A percentile compares a stretch with the other conserved stretches of the same genome.
These are phyloP conservation scores for Ceratocystis albifundus DNA, from an alignment of 2,329 filamentous ascomycete species.

Conservation along the genomic window DNA sequence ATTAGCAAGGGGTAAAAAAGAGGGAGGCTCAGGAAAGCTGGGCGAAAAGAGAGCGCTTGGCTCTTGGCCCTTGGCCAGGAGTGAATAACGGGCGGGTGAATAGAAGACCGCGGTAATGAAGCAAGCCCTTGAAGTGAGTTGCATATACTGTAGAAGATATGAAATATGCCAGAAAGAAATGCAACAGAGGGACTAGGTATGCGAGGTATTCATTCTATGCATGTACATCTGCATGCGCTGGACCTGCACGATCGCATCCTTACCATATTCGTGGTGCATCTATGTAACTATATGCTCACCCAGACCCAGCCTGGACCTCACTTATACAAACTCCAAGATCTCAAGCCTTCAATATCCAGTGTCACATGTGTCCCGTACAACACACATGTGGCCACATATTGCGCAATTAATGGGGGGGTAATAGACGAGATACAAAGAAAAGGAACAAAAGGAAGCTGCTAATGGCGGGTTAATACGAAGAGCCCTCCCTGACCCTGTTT, in stretches of 20 bases:
- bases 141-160: too few species aligned
- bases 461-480: neutral
- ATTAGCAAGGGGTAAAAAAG: neutral
- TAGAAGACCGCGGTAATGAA: too few species aligned
- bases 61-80: too few species aligned
- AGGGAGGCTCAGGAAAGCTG: neutral
- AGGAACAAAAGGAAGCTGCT: conserved; percentile 2
- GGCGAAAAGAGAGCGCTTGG: neutral
- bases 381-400: neutral
- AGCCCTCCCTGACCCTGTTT: neutral
- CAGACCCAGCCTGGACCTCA: neutral
- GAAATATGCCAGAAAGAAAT: too few species aligned
- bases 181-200: too few species aligned
- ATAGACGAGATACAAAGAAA: neutral
- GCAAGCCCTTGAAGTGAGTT: too few species aligned
- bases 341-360: neutral
- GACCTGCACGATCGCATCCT: too few species aligned
- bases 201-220: too few species aligned
- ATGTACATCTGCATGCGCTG: too few species aligned
- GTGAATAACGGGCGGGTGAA: too few species aligned
- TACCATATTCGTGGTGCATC: too few species aligned
- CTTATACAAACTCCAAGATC: neutral
- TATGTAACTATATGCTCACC: neutral
- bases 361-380: neutral
- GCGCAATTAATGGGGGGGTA: neutral